Base-by-base conservation (phyloP, 257 asterid species). In the Echites panduratus region DNA sequence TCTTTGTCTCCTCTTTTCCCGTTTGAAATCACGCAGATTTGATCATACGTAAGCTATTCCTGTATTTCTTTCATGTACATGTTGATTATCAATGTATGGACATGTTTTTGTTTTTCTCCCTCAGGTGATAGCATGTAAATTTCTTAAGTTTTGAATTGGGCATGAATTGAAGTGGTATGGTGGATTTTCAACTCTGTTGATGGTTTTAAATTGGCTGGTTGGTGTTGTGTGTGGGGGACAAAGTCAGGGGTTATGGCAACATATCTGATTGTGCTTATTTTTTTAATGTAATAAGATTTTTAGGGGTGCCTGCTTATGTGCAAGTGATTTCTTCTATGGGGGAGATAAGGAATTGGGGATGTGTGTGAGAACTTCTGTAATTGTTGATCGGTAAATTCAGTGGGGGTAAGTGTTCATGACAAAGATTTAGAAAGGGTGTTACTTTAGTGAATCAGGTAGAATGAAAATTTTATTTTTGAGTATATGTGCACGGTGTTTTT, bases 11-110 rank as follows among this genome's bases (percentile, higher is more conserved):
- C n/a, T 4, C 22, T 41, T 9, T 12, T 29, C 19, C 5, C 35
- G 13, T 38, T 65, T 26, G 65, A 38, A 27, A 56, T 56, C 48
- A 11, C 32, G 7, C 48, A 56, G 70, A 73, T 77, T 71, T 67
- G 19, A 5, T 56, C 24, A 0, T n/a, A 7, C 22, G 13, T 54
- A 13, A 48, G 53, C 13, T 48, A 5, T 48, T 48, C 3, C 20
- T 48, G 17, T 48, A 12, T 66, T 29, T 20, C 62, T 59, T 9
- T 59, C 16, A 20, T 62, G n/a, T 65, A 4, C 43, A 10, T 54
- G 12, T 64, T 49, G 52, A 13, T 16, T n/a, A 62, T 16, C n/a
- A 32, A 13, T 62, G 43, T 29, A 62, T 29, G 14, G 11, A 32
- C 14, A 16, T 62, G 22, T 6, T 27, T 49, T 5, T 50, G 4